A percentile compares a stretch with the other conserved stretches of the same genome.
These are phyloP conservation scores for Sugiyamaella marilandica DNA, from an alignment of 805 yeast genomes.

Conservation along the genomic window DNA sequence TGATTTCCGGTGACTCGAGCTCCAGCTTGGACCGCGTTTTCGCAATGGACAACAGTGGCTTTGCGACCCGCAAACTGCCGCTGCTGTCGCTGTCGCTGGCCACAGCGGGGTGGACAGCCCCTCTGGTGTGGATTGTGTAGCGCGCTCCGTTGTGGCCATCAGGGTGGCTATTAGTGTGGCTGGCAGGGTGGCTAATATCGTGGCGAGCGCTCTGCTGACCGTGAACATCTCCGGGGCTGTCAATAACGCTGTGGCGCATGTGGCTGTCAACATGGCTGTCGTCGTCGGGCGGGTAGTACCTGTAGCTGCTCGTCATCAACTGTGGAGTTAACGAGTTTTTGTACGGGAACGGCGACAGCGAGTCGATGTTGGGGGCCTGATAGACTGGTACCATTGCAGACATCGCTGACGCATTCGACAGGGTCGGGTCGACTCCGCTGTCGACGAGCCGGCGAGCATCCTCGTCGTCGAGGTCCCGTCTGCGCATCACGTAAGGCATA, in stretches of 20 bases:
- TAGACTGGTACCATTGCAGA: conserved; percentile 25
- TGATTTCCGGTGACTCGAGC: conserved; percentile 2
- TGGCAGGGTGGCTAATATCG: too few relatives aligned
- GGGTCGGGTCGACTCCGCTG: background rate
- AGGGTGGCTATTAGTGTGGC: too few relatives aligned
- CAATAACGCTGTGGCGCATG: too few relatives aligned
- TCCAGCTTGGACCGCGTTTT: background rate
- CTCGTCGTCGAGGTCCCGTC: conserved; percentile 17
- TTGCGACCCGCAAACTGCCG: too few relatives aligned
- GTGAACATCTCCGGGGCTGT: too few relatives aligned
- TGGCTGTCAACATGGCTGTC: background rate
- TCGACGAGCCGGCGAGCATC: background rate
- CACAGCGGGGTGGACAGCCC: too few relatives aligned
- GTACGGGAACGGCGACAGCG: conserved; percentile 28
- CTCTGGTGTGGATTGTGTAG: too few relatives aligned
- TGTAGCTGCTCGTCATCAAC: conserved; percentile 4
- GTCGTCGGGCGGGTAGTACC: conserved; percentile 1
- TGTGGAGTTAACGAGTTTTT: conserved; percentile 28
- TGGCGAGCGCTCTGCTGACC: too few relatives aligned
- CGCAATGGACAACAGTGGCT: background rate
- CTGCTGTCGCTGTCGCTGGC: too few relatives aligned
- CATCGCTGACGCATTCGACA: background rate
- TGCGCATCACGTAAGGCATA: conserved; percentile 10
- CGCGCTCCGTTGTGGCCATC: too few relatives aligned
- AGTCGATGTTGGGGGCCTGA: conserved; percentile 19